Evolutionary conservation across 768 basidiomycete species (phyloP), one percentile per base, ranked within the genome.

Genomic region (Amanita fuliginea): DNA sequence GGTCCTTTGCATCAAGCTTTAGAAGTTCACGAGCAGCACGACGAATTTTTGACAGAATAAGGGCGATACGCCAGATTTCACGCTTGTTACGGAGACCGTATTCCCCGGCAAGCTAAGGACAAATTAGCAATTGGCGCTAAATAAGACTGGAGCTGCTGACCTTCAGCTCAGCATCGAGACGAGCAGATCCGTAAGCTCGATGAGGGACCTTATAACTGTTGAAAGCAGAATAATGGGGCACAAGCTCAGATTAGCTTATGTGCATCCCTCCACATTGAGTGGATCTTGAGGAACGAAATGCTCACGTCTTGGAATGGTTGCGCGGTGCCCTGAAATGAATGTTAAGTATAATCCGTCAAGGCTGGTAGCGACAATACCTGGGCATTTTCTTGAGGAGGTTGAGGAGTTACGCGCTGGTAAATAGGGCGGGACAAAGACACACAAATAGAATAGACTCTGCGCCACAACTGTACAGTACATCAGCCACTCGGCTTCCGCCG

Each of bases 81-180:
- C 95, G 88, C 80, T 99, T 99, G 88, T 97, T 98, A 70, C 94
- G 89, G 67, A 98, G 90, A 68, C 96, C 96, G 77, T 94, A 98
- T 74, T 99, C 96, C 71, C 96, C 95, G 47, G 94, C 95, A 70
- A 98, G 94, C 95, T 96, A 60, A 47, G 13, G 6, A 10, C 39
- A 37, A 32, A 32, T 34, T 37, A 52, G 19, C 2, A 10, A 6
- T 33, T 39, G n/a, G 34, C 4, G 37, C 45, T 34, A 42, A 24
- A 10, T 13, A 19, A 41, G 49, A 32, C 26, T 37, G 48, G 26
- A 21, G n/a, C 47, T 28, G 53, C 60, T 52, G 62, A 93, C 93
- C 88, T 98, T 98, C 69, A 99, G 81, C 80, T 99, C 96, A 59
- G 89, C 86, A 75, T 99, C 96, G 75, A 98, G 93, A 72, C 95